Percentiles rank a stretch among this genome's conserved stretches.
These are phyloP conservation scores for Poterioochromonas sp. DNA, from an alignment of 352 stramenopile species.

Conservation along the genomic window DNA sequence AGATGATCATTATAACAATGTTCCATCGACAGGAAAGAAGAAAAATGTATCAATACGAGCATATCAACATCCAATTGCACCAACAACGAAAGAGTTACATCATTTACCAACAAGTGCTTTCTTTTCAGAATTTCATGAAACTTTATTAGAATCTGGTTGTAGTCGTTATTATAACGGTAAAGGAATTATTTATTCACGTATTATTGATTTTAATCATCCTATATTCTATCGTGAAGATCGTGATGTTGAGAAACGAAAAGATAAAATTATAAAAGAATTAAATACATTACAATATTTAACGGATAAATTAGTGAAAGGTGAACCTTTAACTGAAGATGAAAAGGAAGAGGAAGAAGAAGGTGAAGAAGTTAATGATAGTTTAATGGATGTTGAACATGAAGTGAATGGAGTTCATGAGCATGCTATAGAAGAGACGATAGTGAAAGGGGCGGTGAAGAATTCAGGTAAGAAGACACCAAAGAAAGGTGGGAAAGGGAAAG, in stretches of 20 bases:
- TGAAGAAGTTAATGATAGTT: too few relatives aligned
- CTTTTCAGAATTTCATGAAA: not conserved
- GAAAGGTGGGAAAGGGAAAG: not conserved
- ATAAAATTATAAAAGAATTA: too few relatives aligned
- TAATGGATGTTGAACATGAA: too few relatives aligned
- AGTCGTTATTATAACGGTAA: not conserved
- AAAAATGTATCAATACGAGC: not conserved
- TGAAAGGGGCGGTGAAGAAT: not conserved
- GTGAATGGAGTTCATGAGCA: not conserved
- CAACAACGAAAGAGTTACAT: not conserved
- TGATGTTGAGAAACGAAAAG: not conserved
- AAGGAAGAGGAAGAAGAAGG: too few relatives aligned
- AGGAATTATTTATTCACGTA: not conserved
- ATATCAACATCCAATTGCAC: not conserved
- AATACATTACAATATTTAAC: too few relatives aligned
- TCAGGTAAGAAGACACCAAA: not conserved
- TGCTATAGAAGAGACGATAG: not conserved
- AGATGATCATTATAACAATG: not conserved
- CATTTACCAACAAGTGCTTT: not conserved
- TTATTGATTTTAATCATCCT: not conserved
- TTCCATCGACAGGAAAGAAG: not conserved
- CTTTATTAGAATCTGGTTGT: not conserved
- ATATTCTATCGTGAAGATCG: not conserved
- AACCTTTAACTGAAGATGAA: too few relatives aligned
- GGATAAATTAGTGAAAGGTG: too few relatives aligned